Evolutionary conservation across 257 asterid genomes (phyloP).

Genomic region (Linaria vulgaris): DNA sequence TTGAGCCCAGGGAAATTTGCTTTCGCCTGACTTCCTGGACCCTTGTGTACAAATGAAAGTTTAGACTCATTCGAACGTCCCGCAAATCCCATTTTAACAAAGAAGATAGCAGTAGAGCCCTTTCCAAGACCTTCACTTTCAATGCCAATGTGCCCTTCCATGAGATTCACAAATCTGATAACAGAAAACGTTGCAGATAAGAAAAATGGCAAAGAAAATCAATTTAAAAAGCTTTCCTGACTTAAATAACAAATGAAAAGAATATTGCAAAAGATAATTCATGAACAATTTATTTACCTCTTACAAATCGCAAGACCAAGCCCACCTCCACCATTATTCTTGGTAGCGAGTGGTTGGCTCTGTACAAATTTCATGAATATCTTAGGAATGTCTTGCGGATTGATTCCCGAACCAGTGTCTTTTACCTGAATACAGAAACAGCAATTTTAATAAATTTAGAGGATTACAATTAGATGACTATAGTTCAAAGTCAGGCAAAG

Average conservation of each 20-base stretch:
- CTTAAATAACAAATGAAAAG: neutral
- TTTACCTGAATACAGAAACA: conserved; percentile 59
- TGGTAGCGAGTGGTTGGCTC: conserved; percentile 63
- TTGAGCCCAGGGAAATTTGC: conserved; percentile 68
- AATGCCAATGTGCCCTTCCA: conserved; percentile 93
- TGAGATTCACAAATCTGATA: conserved; percentile 84
- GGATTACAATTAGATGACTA: neutral
- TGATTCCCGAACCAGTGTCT: conserved; percentile 91
- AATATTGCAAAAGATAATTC: conserved; percentile 1
- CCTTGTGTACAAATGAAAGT: conserved; percentile 43
- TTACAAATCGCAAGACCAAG: conserved; percentile 96
- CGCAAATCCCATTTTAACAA: conserved; percentile 80
- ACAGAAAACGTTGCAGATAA: conserved; percentile 16
- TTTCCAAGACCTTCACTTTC: conserved; percentile 96
- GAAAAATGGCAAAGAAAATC: neutral
- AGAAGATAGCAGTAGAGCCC: conserved; percentile 76
- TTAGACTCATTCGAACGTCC: conserved; percentile 58
- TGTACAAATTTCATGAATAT: conserved; percentile 85
- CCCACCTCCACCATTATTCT: conserved; percentile 82
- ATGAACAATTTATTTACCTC: conserved; percentile 48
- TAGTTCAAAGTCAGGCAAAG: neutral
- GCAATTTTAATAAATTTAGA: neutral
- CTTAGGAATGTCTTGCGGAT: conserved; percentile 84
- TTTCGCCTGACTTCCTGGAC: conserved; percentile 54
- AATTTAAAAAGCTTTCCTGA: neutral